Base-by-base conservation (phyloP, 495 filamentous ascomycete genomes). In the Stereocaulon alpinum region DNA sequence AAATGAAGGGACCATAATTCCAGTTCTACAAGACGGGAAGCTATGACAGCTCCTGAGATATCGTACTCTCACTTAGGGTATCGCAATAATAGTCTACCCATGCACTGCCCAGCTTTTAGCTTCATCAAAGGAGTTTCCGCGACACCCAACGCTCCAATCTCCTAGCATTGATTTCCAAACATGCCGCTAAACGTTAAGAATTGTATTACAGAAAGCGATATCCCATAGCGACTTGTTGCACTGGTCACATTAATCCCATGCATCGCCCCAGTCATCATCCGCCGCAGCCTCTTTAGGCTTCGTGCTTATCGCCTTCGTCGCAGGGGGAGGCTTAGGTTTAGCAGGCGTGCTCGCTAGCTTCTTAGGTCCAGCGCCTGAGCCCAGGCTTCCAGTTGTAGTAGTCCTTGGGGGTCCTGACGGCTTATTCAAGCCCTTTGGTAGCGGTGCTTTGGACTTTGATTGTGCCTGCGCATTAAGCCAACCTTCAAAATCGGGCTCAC, bases 401-500 rank as follows among this genome's bases (percentile, higher is more conserved):
- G 66, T 68, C 62, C 72, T 71, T 40, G 70, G 66, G 10, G 55
- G 52, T 34, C 52, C 30, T 24, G 70, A 58, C 18, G 76, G 56
- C 67, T 89, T 89, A 7, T 74, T 71, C 51, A 94, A 66, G 0
- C 91, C 89, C 70, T 92, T 96, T 0, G 89, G 89, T 41, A 95
- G 60, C 3, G 82, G 75, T 56, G 85, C 87, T 58, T 81, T 78
- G 47, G 75, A 72, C 71, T 92, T 95, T 61, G 86, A 80, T 63
- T 86, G 74, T 20, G 83, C 80, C 71, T 95, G 90, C 17, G 89
- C 89, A 11, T 87, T 88, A 45, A 96, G 70, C 90, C 91, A 95
- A 6, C 88, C 89, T 20, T 90, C 91, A 71, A 96, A 96, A 69
- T 96, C 91, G 2, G 90, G 90, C 66, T 96, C 90, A 3, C 84